phyloP scores from a whole-genome alignment of 306 rosid species.

The Quercus parvula region DNA sequence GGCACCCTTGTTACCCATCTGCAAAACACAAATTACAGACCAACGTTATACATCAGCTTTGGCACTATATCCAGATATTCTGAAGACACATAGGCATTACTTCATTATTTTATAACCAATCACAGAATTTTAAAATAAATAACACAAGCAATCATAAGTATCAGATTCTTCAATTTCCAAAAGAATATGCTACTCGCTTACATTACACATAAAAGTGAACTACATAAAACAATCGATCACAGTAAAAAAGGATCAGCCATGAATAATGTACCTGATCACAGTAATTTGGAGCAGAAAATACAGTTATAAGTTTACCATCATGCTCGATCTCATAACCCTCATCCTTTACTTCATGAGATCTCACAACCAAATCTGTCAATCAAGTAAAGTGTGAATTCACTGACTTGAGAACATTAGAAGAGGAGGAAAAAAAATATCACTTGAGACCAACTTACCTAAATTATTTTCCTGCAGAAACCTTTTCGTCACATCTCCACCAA shows the following conservation, averaged over 20 bases:
- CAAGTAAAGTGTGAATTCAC: constrained; percentile 19
- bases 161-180: neutral
- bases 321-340: constrained; percentile 98
- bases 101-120: too few relatives aligned
- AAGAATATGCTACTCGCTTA: neutral
- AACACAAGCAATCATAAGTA: neutral
- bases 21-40: constrained; percentile 32
- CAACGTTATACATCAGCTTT: neutral
- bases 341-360: constrained; percentile 99
- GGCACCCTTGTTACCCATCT: constrained; percentile 99
- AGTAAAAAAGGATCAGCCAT: neutral
- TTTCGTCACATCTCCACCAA: constrained; percentile 89
- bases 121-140: too few relatives aligned
- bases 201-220: neutral
- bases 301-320: constrained; percentile 95
- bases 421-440: neutral
- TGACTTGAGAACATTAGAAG: constrained; percentile 3
- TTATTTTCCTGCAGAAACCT: constrained; percentile 82
- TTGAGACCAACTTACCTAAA: constrained; percentile 50
- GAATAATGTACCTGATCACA: constrained; percentile 84
- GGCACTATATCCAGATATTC: neutral
- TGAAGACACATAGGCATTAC: neutral
- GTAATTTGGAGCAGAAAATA: constrained; percentile 98
- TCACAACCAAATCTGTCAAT: constrained; percentile 82
- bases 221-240: neutral